Evolutionary conservation across 176 grass and related monocot genomes (phyloP), one percentile per base, ranked within the genome.

Genomic region (Oropetium thomaeum): DNA sequence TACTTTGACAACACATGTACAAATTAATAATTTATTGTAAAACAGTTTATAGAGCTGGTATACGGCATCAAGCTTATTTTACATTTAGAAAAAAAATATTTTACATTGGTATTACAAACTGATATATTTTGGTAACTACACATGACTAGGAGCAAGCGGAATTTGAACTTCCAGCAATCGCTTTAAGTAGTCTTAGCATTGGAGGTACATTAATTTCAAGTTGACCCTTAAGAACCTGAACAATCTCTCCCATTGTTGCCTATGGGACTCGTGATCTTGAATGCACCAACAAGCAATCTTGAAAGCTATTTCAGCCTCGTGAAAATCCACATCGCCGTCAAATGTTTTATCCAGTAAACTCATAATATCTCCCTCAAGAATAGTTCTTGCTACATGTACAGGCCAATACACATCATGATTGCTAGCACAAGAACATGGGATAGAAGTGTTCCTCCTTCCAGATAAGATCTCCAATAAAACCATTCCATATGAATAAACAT

Each of bases 231-330:
- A 72, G 70, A 11, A 38, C 57, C 6, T 57, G 32, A 39, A 55
- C 32, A 7, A 72, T 49, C n/a, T 72, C 33, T 3, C 10, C 31
- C 70, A 72, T 72, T 27, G 70, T 72, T 39, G 70, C 8, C 48
- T 5, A 10, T 72, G 14, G 5, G 1, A 55, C 12, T 72, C 70
- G 5, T 72, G 13, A 39, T 72, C 70, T 10, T 72, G 70, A 57
- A 72, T 72, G 20, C 70, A 72, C 70, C 70, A 72, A 27, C 70
- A 72, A 38, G 70, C 70, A 38, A 72, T 1, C 33, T 57, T 72
- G 70, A 48, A 72, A 39, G 7, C 49, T 27, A 55, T 72, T 39
- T 72, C 49, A 9, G 5, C 70, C 1, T 72, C 33, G 0, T 10
- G 37, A 0, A 8, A 57, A 72, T 72, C 11, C 11, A 26, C 70